Evolutionary conservation across 2,329 filamentous ascomycete genomes (phyloP).

Genomic region (Paraphaeosphaeria sporulosa): DNA sequence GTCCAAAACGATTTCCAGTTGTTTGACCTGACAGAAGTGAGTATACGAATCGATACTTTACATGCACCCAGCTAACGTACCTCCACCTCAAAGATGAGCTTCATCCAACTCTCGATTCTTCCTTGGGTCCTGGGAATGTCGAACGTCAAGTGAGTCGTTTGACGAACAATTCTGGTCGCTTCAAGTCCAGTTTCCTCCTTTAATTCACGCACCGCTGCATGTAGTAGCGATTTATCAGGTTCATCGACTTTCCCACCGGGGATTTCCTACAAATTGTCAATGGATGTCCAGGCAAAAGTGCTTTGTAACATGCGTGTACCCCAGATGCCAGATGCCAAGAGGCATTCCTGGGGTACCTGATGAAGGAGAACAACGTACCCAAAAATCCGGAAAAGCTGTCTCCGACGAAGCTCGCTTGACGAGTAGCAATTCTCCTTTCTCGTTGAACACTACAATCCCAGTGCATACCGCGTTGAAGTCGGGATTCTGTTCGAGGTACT

Average conservation of each 20-base stretch:
- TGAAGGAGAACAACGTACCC: constrained; percentile 31
- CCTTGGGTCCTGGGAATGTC: constrained; percentile 23
- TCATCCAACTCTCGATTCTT: constrained; percentile 39
- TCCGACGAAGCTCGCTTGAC: constrained; percentile 48
- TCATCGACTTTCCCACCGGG: constrained; percentile 60
- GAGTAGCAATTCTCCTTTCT: constrained; percentile 41
- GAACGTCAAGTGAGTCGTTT: constrained; percentile 50
- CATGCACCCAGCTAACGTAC: constrained; percentile 29
- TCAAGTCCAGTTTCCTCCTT: constrained; percentile 61
- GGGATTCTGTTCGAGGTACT: constrained; percentile 36
- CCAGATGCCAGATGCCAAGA: neutral
- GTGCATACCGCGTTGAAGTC: constrained; percentile 38
- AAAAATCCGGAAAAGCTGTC: constrained; percentile 42
- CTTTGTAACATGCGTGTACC: neutral
- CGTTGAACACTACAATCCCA: constrained; percentile 44
- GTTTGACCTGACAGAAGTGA: constrained; percentile 29
- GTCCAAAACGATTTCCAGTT: constrained; percentile 41
- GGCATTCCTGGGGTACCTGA: neutral
- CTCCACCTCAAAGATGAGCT: constrained; percentile 43
- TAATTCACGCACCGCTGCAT: constrained; percentile 59
- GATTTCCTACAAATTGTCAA: constrained; percentile 52
- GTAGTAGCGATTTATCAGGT: constrained; percentile 57
- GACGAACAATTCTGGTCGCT: constrained; percentile 52
- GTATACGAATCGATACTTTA: constrained; percentile 32
- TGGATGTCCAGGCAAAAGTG: neutral